Evolutionary conservation across 2,329 filamentous ascomycete genomes (phyloP), one percentile per base, ranked within the genome.

Genomic region (Myrmaecium sp.): DNA sequence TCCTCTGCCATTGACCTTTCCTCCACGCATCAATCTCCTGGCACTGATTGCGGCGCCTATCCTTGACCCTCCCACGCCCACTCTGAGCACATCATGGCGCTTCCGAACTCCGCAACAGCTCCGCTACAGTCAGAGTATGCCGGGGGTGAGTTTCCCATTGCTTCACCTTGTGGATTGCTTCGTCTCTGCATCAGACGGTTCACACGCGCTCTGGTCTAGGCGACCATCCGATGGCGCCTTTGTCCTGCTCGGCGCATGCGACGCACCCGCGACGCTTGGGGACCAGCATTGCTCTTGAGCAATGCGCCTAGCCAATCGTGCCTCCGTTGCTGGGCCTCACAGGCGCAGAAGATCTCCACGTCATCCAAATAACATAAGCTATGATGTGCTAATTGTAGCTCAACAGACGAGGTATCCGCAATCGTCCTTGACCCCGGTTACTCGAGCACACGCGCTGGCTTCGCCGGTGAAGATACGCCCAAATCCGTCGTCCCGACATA

Each of bases 351-450:
- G n/a, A n/a, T n/a, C n/a, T n/a, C n/a, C n/a, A n/a, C n/a, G n/a
- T n/a, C n/a, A n/a, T n/a, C n/a, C n/a, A n/a, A n/a, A n/a, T n/a
- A n/a, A n/a, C n/a, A n/a, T n/a, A n/a, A 15, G 13, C 12, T 13
- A 17, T 24, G 9, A 12, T 15, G 27, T 26, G 11, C 36, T 43
- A 23, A 40, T 43, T 11, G 11, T 6, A 9, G 9, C 2, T 14
- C 3, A 16, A 17, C 25, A 93, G 89, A 98, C 62, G 89, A 98
- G 61, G 84, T 98, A 37, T 91, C 84, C 18, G 91, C 91, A 27
- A 78, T 98, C 40, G 81, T 98, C 19, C 80, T 98, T 47, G 89
- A 98, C 49, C 80, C 89, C 3, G 89, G 91, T 34, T 94, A 83
- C 58, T 81, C 79, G 46, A 76, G 73, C 40, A 84, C 80, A 21